phyloP scores from a whole-genome alignment of 2,329 filamentous ascomycete genomes.

The Pyricularia sp. region DNA sequence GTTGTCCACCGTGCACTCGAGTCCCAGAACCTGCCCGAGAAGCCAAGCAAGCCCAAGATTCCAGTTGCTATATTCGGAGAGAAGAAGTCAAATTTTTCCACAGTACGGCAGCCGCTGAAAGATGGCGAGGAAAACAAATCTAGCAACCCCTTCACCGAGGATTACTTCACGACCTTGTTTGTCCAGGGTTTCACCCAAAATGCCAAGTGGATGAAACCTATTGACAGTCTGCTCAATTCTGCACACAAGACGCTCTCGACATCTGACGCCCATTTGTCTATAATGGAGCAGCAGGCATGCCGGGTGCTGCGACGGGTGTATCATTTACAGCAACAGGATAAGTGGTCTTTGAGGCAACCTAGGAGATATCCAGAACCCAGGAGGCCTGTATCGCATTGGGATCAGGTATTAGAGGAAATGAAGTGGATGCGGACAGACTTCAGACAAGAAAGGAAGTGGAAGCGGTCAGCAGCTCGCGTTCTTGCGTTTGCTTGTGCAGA shows the following conservation, averaged over 20 bases:
- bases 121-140: constrained; percentile 44
- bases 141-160: constrained; percentile 40
- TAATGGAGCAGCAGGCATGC: constrained; percentile 81
- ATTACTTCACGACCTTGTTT: constrained; percentile 56
- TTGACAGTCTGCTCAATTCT: constrained; percentile 66
- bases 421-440: constrained; percentile 99
- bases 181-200: constrained; percentile 47
- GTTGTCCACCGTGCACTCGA: background rate
- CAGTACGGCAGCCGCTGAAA: background rate
- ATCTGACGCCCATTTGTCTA: constrained; percentile 70
- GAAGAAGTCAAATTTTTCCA: constrained; percentile 35
- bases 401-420: constrained; percentile 81
- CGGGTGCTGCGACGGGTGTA: constrained; percentile 81
- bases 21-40: background rate
- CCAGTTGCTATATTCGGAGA: constrained; percentile 14
- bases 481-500: constrained; percentile 77
- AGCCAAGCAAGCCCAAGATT: constrained; percentile 36
- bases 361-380: constrained; percentile 76
- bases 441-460: constrained; percentile 89
- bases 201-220: constrained; percentile 50
- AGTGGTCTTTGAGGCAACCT: constrained; percentile 87
- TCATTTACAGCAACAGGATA: constrained; percentile 79
- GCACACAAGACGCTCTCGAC: constrained; percentile 89
- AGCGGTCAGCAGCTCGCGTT: constrained; percentile 68
- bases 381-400: constrained; percentile 70